Evolutionary conservation across 208 protist species (phyloP).

Genomic region (Sergeia podlipaevii): DNA sequence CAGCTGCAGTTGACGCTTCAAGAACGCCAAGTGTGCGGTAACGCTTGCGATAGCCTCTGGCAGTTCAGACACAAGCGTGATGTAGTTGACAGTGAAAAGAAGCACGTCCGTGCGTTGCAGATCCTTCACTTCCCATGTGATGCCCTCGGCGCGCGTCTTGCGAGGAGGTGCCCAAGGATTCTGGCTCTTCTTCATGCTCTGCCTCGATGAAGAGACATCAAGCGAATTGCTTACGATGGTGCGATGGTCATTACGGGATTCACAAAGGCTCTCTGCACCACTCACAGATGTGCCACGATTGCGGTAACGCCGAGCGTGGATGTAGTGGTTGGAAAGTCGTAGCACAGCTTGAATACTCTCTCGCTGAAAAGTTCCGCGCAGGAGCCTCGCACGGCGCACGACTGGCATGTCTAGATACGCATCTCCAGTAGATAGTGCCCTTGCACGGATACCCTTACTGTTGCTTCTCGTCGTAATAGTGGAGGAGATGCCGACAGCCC

Average conservation of each 20-base stretch:
- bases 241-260: neutral
- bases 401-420: conserved; percentile 18
- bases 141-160: conserved; percentile 5
- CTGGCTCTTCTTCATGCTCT: conserved; percentile 14
- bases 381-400: conserved; percentile 27
- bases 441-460: too few species aligned
- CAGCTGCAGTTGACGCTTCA: conserved; percentile 37
- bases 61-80: conserved; percentile 42
- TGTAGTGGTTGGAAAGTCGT: conserved; percentile 50
- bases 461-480: too few species aligned
- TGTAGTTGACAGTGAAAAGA: conserved; percentile 37
- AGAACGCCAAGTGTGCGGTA: conserved; percentile 41
- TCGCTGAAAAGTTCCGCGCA: conserved; percentile 37
- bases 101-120: conserved; percentile 46
- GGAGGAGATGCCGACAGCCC: too few species aligned
- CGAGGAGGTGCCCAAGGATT: conserved; percentile 39
- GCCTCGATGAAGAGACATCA: neutral
- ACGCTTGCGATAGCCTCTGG: conserved; percentile 34
- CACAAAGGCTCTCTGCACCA: neutral
- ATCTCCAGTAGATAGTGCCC: too few species aligned
- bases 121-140: conserved; percentile 40
- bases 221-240: conserved; percentile 9
- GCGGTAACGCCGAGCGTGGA: too few species aligned
- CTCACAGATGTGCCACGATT: too few species aligned
- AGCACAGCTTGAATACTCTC: conserved; percentile 55